These are phyloP conservation scores for Lentithecium fluviatile DNA, from an alignment of 495 filamentous ascomycete species.

Conservation along the genomic window DNA sequence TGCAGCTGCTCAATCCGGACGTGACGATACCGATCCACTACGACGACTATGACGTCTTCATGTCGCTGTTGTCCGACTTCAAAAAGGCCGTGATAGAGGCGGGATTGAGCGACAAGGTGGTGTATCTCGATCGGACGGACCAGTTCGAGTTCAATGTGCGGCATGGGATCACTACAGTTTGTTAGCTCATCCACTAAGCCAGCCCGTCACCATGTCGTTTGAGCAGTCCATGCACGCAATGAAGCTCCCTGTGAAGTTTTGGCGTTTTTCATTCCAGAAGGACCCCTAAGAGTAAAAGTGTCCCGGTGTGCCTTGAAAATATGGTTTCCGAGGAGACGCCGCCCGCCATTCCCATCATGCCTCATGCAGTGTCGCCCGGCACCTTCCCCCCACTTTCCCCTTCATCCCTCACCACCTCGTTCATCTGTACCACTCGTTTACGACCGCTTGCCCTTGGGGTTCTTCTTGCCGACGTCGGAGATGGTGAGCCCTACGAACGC, in stretches of 20 bases:
- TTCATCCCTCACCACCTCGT: not conserved
- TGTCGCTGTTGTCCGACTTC: slow-evolving; percentile 61
- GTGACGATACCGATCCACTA: slow-evolving; percentile 69
- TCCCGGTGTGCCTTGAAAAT: slow-evolving; percentile 11
- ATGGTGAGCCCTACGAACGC: slow-evolving; percentile 63
- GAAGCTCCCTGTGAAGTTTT: slow-evolving; percentile 12
- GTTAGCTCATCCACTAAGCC: not conserved
- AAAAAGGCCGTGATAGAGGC: slow-evolving; percentile 54
- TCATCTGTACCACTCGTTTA: slow-evolving; percentile 38
- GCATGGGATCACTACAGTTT: not conserved
- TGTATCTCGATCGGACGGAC: slow-evolving; percentile 64
- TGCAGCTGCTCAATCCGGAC: slow-evolving; percentile 60
- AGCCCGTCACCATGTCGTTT: too few relatives aligned
- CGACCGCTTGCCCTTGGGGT: slow-evolving; percentile 54
- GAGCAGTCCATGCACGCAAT: not conserved
- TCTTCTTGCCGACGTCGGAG: slow-evolving; percentile 73
- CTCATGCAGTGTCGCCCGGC: not conserved
- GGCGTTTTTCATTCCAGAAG: slow-evolving; percentile 23
- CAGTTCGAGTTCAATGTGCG: slow-evolving; percentile 44
- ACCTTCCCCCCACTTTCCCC: not conserved
- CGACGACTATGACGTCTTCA: slow-evolving; percentile 66
- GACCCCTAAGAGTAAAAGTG: not conserved
- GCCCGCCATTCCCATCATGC: slow-evolving; percentile 3
- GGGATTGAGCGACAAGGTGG: slow-evolving; percentile 53
- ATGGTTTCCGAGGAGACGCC: slow-evolving; percentile 21